Percentiles rank a stretch among this genome's conserved stretches.
phyloP scores from a whole-genome alignment of 306 rosid species.

The Vigna hirtella region DNA sequence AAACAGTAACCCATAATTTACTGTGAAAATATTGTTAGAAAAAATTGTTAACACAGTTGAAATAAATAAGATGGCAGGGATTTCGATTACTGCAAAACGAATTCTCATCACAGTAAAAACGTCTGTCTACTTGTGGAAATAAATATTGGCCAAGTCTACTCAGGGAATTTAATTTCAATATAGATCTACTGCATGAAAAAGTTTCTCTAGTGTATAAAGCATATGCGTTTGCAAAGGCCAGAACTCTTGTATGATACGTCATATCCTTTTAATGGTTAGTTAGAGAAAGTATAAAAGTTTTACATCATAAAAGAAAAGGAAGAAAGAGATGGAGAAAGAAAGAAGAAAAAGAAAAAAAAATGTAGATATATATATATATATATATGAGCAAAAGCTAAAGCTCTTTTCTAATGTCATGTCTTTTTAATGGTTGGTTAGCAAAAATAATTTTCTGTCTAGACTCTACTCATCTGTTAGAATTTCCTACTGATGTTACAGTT shows the following conservation, averaged over 20 bases:
- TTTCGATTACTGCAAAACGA: no score
- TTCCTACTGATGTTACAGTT: not conserved
- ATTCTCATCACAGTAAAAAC: no score
- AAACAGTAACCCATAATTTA: no score
- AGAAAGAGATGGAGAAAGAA: not conserved
- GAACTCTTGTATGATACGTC: not conserved
- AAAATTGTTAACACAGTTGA: not conserved
- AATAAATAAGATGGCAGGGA: not conserved
- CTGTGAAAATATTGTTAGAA: no score
- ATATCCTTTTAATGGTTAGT: not conserved
- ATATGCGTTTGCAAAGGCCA: not conserved
- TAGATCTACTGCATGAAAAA: no score
- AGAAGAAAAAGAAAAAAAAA: no score
- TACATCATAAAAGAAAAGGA: not conserved
- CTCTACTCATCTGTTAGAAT: not conserved
- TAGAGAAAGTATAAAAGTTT: no score
- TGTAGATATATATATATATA: not conserved
- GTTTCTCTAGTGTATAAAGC: not conserved
- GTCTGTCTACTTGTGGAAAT: no score
- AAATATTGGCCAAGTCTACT: no score
- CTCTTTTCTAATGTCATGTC: not conserved
- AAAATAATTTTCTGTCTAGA: not conserved
- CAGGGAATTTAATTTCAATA: no score
- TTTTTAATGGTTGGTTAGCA: not conserved
- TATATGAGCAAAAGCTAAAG: not conserved